These are phyloP conservation scores for Endoconidiophora polonica DNA, from an alignment of 2,329 filamentous ascomycete species.

Conservation along the genomic window DNA sequence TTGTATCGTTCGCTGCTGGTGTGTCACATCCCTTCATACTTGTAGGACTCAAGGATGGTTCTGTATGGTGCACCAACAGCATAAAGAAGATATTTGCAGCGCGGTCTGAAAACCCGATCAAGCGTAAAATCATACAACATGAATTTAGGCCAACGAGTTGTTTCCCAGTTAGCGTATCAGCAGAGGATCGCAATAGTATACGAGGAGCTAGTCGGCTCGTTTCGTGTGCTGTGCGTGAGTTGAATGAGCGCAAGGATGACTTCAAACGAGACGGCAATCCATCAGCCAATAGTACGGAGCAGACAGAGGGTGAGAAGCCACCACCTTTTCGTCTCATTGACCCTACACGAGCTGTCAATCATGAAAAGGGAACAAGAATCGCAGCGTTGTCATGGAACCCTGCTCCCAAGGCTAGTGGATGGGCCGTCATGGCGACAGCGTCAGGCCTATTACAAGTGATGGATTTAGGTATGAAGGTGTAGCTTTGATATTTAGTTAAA, in stretches of 20 bases:
- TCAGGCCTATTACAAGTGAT: constrained; percentile 51
- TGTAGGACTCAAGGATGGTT: constrained; percentile 36
- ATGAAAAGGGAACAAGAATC: constrained; percentile 46
- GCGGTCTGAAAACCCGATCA: constrained; percentile 24
- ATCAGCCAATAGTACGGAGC: constrained; percentile 18
- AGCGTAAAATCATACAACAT: constrained; percentile 34
- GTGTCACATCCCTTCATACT: constrained; percentile 36
- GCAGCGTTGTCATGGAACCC: constrained; percentile 52
- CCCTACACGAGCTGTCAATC: constrained; percentile 31
- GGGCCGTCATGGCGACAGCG: constrained; percentile 49
- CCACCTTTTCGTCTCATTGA: constrained; percentile 16
- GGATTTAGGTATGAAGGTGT: constrained; percentile 40
- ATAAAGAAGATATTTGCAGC: constrained; percentile 26
- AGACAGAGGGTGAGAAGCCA: constrained; percentile 11
- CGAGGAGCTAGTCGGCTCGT: constrained; percentile 35
- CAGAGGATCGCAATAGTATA: neutral
- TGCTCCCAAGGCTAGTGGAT: constrained; percentile 46
- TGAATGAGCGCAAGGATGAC: constrained; percentile 21
- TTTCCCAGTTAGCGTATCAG: constrained; percentile 14
- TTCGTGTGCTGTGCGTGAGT: constrained; percentile 34
- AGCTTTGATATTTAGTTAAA: constrained; percentile 1
- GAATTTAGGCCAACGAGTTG: constrained; percentile 28
- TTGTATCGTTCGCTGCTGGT: constrained; percentile 33
- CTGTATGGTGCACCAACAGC: constrained; percentile 32
- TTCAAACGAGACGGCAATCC: constrained; percentile 18